Evolutionary conservation across 192 early-diverging fungal species (phyloP), one percentile per base, ranked within the genome.

Genomic region (Coemansia sp.): DNA sequence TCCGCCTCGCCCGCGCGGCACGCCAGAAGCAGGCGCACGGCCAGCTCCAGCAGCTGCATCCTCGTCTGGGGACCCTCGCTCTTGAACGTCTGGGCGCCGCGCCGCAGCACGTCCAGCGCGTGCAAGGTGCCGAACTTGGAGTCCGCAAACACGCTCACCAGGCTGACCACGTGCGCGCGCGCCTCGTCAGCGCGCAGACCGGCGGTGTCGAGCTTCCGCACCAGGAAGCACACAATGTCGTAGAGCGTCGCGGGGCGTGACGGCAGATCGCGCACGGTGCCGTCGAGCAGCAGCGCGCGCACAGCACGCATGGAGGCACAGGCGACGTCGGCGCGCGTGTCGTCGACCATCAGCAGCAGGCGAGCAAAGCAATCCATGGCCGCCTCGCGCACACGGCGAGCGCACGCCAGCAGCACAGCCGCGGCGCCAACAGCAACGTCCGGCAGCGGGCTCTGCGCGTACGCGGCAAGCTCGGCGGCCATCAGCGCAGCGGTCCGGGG

Each of bases 61-160:
- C 94, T 96, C 18, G 87, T 84, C 54, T 71, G 70, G 23, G 76
- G 74, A n/a, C 70, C 76, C 70, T 90, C 85, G 7, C 79, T 63
- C 2, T 19, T 33, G 27, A 71, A 68, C 11, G 52, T 50, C 46
- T 89, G 90, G 14, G 85, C 86, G 4, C 81, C 84, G 36, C 80
- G 72, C 17, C 95, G 83, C 30, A 99, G 80, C 7, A 90, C 82
- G 65, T 97, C 95, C 8, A 90, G 87, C 6, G 85, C 88, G 3
- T 88, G 65, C 7, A 59, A 60, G 13, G 70, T 67, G 4, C 83
- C 80, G 8, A 92, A 74, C 31, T 75, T 68, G 17, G 77, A 67
- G 19, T 53, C 66, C 18, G 81, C 68, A 78, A 95, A 87, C 51
- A 93, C 87, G 22, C 90, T 84, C 18, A 97, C 85, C 36, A 99